These are phyloP conservation scores for Diaporthe eres DNA, from an alignment of 2,329 filamentous ascomycete species.

Conservation along the genomic window DNA sequence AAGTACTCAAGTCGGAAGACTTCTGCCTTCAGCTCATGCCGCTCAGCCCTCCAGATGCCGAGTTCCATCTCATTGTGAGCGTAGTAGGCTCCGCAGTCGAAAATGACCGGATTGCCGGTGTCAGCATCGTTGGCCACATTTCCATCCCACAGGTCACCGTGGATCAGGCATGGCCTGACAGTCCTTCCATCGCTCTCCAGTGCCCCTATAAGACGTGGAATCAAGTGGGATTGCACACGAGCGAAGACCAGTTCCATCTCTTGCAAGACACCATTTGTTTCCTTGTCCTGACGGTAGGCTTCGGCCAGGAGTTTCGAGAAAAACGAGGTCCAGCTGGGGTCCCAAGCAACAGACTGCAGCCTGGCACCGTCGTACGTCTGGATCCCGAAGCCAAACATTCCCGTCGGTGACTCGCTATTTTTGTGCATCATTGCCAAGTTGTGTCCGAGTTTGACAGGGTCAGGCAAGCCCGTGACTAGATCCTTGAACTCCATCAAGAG, in stretches of 20 bases:
- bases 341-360: constrained; percentile 50
- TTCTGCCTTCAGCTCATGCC: constrained; percentile 33
- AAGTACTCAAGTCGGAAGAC: constrained; percentile 25
- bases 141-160: constrained; percentile 58
- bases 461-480: constrained; percentile 44
- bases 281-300: constrained; percentile 48
- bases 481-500: constrained; percentile 50
- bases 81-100: constrained; percentile 55
- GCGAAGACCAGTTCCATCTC: constrained; percentile 47
- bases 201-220: constrained; percentile 50
- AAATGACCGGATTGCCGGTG: constrained; percentile 51
- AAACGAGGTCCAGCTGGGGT: constrained; percentile 56
- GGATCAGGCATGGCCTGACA: constrained; percentile 51
- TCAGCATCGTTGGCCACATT: constrained; percentile 52
- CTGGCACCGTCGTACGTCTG: constrained; percentile 51
- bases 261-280: constrained; percentile 50
- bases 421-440: constrained; percentile 42
- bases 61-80: constrained; percentile 57
- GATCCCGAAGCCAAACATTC: constrained; percentile 55
- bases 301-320: constrained; percentile 52
- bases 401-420: constrained; percentile 44
- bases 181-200: constrained; percentile 47
- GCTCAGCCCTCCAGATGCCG: constrained; percentile 48
- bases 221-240: constrained; percentile 46
- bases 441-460: constrained; percentile 37